A percentile compares a stretch with the other conserved stretches of the same genome.
phyloP scores from a whole-genome alignment of 2,329 filamentous ascomycete genomes.

The Drechslerella coelobrocha region DNA sequence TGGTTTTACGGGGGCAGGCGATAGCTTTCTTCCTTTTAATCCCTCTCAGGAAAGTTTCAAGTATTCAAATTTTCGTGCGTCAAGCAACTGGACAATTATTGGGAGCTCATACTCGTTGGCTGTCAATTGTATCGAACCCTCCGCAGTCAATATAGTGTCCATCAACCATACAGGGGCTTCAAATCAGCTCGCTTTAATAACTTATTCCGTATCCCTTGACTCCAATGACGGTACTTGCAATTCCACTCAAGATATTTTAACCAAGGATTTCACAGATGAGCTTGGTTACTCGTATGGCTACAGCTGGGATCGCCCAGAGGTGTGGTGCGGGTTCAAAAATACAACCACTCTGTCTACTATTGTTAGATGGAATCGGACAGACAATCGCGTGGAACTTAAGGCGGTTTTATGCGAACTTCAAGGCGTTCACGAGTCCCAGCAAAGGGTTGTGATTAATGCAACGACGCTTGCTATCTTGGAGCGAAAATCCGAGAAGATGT shows the following conservation, averaged over 20 bases:
- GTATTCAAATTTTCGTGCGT: neutral
- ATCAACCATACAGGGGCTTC: too few relatives aligned
- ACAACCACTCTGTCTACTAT: conserved; percentile 13
- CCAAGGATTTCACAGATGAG: neutral
- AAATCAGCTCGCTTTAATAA: neutral
- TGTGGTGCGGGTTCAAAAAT: conserved; percentile 30
- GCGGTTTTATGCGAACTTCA: conserved; percentile 12
- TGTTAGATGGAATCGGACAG: neutral
- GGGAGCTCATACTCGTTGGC: conserved; percentile 5
- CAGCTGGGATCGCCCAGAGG: conserved; percentile 7
- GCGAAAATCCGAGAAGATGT: neutral
- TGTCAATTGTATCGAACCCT: conserved; percentile 6
- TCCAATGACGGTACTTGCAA: conserved; percentile 10
- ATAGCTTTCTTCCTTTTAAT: conserved; percentile 16
- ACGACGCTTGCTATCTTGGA: conserved; percentile 11
- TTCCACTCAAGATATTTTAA: neutral
- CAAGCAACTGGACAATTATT: conserved; percentile 18
- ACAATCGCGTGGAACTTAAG: neutral
- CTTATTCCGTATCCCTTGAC: neutral
- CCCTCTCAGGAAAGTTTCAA: neutral
- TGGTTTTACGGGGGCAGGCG: conserved; percentile 1
- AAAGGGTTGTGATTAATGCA: conserved; percentile 20
- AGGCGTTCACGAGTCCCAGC: conserved; percentile 10
- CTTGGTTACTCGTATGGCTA: conserved; percentile 10
- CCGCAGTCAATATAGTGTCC: conserved; percentile 2